Evolutionary conservation across 768 basidiomycete species (phyloP), one percentile per base, ranked within the genome.

Genomic region (Tulasnella sp.): DNA sequence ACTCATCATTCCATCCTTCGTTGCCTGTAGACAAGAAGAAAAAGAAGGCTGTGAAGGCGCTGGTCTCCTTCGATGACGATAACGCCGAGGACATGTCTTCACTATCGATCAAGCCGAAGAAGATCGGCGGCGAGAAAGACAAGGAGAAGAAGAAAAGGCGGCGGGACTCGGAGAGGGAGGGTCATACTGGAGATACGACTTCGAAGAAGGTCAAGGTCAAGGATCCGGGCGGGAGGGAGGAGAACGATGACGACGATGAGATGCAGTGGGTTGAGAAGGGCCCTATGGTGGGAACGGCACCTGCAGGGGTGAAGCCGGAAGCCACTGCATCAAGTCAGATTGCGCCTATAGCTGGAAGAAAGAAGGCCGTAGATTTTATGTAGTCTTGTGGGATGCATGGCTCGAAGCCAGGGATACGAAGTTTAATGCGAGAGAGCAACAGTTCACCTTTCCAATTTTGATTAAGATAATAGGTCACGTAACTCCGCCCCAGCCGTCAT

Each of bases 311-410:
- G 15, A 31, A 5, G n/a, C 53, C 34, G 34, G 34, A 15, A 38
- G 34, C 34, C 15, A 15, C 34, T 38, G 34, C 15, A 15, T 38
- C 34, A 38, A 38, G 34, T 15, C 7, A 5, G 34, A 38, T 15
- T 15, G 34, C 38, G 21, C 8, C 59, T 15, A 12, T 17, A 9
- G 31, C 15, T 55, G 80, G 79, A 30, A 74, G 86, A 55, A 86
- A 87, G 66, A 75, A 83, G 34, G 87, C 87, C 0, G 74, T 84
- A 22, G 87, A 89, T 69, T 89, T 85, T 63, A 73, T 89, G 78
- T 87, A 79, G 66, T 41, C 22, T 25, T 25, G 24, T n/a, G 31
- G 21, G 15, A 49, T 53, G 12, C 22, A 31, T 62, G 44, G 5
- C 46, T 31, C 10, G 15, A 29, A 58, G 17, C 46, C 56, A 24